These are phyloP conservation scores for Metschnikowia proteae DNA, from an alignment of 805 yeast genomes.

Conservation along the genomic window DNA sequence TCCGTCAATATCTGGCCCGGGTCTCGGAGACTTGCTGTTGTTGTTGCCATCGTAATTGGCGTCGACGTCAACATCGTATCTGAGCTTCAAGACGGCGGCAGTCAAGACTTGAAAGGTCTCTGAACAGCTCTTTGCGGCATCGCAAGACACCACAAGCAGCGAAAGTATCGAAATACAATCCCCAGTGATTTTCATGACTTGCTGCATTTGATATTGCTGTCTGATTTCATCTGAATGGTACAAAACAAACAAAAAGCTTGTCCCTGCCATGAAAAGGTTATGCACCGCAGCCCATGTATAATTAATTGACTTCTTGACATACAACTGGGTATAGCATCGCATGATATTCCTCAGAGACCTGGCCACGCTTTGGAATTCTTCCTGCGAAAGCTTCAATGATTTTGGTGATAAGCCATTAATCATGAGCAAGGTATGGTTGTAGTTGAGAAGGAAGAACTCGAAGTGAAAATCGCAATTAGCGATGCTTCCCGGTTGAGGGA, in stretches of 20 bases:
- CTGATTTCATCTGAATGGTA: constrained; percentile 63
- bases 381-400: constrained; percentile 48
- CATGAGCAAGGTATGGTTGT: constrained; percentile 67
- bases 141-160: constrained; percentile 65
- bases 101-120: constrained; percentile 69
- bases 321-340: constrained; percentile 55
- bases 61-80: constrained; percentile 37
- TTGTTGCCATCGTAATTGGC: not conserved
- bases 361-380: constrained; percentile 54
- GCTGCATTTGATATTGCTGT: constrained; percentile 41
- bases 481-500: constrained; percentile 24
- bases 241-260: constrained; percentile 73
- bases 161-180: constrained; percentile 56
- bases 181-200: constrained; percentile 45
- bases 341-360: constrained; percentile 68
- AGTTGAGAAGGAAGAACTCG: constrained; percentile 69
- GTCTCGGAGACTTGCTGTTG: not conserved
- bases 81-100: constrained; percentile 64
- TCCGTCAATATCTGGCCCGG: not conserved
- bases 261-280: constrained; percentile 84
- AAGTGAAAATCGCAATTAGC: constrained; percentile 74
- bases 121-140: constrained; percentile 69
- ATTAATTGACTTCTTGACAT: constrained; percentile 56
- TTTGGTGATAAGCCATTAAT: constrained; percentile 78
- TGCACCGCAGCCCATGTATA: constrained; percentile 94